Base-by-base conservation (phyloP, 768 basidiomycete species). In the Neoboletus brunneissimus region DNA sequence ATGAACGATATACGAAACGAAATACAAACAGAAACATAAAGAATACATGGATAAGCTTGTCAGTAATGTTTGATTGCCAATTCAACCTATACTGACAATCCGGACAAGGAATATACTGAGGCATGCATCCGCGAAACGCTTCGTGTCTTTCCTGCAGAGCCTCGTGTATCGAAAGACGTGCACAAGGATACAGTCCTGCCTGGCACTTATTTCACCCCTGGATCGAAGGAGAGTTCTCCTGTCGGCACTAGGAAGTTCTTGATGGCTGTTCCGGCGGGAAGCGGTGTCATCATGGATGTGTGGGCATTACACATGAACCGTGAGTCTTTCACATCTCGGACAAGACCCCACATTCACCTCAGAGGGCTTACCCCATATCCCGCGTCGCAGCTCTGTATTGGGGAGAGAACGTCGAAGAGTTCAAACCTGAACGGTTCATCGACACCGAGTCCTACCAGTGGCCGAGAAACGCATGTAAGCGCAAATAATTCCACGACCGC, bases 391-490 rank as follows among this genome's bases (percentile, higher is more conserved):
- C 78, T 3, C 66, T 79, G 18, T 72, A 79, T 45, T 82, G 81
- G 81, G 81, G 81, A 7, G 64, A 72, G 13, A 80, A 82, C 51
- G 70, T 54, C 0, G 65, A 56, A 11, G 72, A 75, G 20, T 83
- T 81, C 70, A 80, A 67, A 45, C 80, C 80, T 0, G 77, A 79
- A 44, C 75, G 78, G 0, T 83, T 82, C 63, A 71, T 83, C 27
- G 81, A 82, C 50, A 80, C 78, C 0, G 73, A 73, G 6, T 67
- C 72, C 1, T 81, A 82, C 53, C 72, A 72, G 31, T 83, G 80
- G 80, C 81, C 80, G 15, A 75, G 81, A 23, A 73, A 81, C 53
- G 80, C 78, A 15, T 81, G 79, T 79, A 54, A 44, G 79, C 45
- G 22, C 13, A 5, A 3, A 18, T 16, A 7, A 11, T 22, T 34